These are phyloP conservation scores for Chaetomium sp. DNA, from an alignment of 2,329 filamentous ascomycete species.

Conservation along the genomic window DNA sequence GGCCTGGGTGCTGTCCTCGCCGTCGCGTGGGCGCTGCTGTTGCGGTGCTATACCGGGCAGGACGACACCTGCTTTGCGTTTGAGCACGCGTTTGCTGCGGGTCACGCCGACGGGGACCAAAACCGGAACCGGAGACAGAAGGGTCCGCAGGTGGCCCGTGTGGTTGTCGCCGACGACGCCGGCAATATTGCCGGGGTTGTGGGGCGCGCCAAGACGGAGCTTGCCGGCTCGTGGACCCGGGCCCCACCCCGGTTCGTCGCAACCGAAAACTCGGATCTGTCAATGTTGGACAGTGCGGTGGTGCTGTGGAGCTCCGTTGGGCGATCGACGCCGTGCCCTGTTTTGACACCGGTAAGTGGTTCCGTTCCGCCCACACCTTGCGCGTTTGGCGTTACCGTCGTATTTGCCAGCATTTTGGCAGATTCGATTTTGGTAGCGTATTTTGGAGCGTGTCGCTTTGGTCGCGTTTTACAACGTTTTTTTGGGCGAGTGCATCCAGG, in stretches of 20 bases:
- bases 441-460: too few relatives aligned
- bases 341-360: constrained; percentile 10
- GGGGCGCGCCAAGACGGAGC: constrained; percentile 8
- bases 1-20: constrained; percentile 14
- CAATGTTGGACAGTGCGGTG: constrained; percentile 17
- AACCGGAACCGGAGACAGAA: too few relatives aligned
- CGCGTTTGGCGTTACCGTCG: background rate
- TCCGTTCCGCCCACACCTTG: background rate
- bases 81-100: constrained; percentile 1
- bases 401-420: too few relatives aligned
- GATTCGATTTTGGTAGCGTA: too few relatives aligned
- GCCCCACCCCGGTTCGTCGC: constrained; percentile 1
- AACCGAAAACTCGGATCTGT: background rate
- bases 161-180: constrained; percentile 11
- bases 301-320: constrained; percentile 13
- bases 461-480: background rate
- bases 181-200: constrained; percentile 2
- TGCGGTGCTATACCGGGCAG: constrained; percentile 22
- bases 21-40: constrained; percentile 19
- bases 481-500: too few relatives aligned
- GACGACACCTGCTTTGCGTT: constrained; percentile 20
- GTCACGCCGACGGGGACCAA: background rate
- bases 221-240: background rate
- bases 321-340: constrained; percentile 4
- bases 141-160: constrained; percentile 8